A percentile compares a stretch with the other conserved stretches of the same genome.
Evolutionary conservation across 805 yeast genomes (phyloP).

Genomic region (Ogataea degrootiae): DNA sequence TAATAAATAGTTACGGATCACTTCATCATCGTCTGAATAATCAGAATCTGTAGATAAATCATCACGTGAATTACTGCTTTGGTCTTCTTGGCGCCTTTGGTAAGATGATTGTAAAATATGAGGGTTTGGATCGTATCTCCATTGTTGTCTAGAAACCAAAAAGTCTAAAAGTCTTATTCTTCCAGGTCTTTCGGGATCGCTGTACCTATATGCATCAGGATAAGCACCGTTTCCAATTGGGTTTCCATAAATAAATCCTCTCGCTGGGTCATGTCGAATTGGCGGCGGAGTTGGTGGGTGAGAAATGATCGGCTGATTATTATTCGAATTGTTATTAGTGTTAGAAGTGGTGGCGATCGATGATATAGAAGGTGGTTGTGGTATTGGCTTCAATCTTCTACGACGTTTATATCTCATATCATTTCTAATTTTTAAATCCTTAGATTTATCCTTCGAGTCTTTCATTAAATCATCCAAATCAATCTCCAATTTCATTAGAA

Average conservation of each 20-base stretch:
- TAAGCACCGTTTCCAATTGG: constrained; percentile 11
- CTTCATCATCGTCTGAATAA: constrained; percentile 12
- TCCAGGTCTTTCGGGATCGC: constrained; percentile 17
- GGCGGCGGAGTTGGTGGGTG: constrained; percentile 4
- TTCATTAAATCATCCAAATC: constrained; percentile 26
- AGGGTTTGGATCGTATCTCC: constrained; percentile 6
- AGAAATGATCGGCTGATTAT: not conserved
- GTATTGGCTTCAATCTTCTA: constrained; percentile 19
- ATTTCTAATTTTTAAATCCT: constrained; percentile 19
- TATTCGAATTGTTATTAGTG: not conserved
- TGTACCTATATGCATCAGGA: constrained; percentile 11
- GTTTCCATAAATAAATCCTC: constrained; percentile 15
- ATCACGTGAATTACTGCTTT: constrained; percentile 2
- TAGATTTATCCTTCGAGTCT: constrained; percentile 7
- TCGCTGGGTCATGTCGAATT: constrained; percentile 12
- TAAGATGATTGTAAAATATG: not conserved
- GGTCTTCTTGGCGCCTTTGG: not conserved
- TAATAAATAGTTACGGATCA: constrained; percentile 9
- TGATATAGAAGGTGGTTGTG: constrained; percentile 1
- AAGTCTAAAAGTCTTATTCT: constrained; percentile 17
- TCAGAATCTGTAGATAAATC: constrained; percentile 16
- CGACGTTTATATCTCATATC: constrained; percentile 30
- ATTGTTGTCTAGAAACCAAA: constrained; percentile 18
- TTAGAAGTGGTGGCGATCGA: not conserved
- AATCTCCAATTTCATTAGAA: constrained; percentile 26